Evolutionary conservation across 805 yeast genomes (phyloP).

Genomic region (Tetrapisispora fleetii): DNA sequence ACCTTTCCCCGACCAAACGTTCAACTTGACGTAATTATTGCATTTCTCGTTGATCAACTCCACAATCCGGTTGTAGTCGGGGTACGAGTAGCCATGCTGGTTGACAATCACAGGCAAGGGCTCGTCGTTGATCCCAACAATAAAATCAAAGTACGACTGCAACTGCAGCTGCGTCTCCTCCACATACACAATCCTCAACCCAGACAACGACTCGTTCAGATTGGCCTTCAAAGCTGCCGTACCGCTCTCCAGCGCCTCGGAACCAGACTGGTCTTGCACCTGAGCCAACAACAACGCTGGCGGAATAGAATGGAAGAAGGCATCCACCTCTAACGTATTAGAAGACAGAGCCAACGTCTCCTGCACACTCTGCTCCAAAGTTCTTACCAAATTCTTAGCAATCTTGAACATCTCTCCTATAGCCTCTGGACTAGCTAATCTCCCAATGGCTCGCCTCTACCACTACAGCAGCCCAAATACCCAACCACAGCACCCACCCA

Average conservation of each 20-base stretch:
- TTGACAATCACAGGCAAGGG: slow-evolving; percentile 36
- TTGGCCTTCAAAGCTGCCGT: background rate
- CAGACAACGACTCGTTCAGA: slow-evolving; percentile 30
- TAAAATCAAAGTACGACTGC: slow-evolving; percentile 82
- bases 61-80: slow-evolving; percentile 35
- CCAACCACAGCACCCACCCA: too few relatives aligned
- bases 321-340: slow-evolving; percentile 25
- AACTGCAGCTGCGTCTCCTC: slow-evolving; percentile 44
- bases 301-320: slow-evolving; percentile 30
- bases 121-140: slow-evolving; percentile 70
- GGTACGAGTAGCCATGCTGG: slow-evolving; percentile 29
- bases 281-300: slow-evolving; percentile 24
- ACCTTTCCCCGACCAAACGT: slow-evolving; percentile 85
- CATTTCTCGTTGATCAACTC: slow-evolving; percentile 15
- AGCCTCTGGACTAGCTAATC: too few relatives aligned
- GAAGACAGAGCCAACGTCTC: slow-evolving; percentile 31
- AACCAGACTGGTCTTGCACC: slow-evolving; percentile 4
- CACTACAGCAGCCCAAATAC: too few relatives aligned
- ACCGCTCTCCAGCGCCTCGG: background rate
- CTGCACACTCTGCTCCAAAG: slow-evolving; percentile 37
- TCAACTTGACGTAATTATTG: slow-evolving; percentile 39
- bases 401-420: slow-evolving; percentile 44
- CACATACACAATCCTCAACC: slow-evolving; percentile 50
- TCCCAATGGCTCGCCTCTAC: too few relatives aligned
- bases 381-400: slow-evolving; percentile 52